Base-by-base conservation (phyloP, 2,329 filamentous ascomycete species). In the Didymella glomerata region DNA sequence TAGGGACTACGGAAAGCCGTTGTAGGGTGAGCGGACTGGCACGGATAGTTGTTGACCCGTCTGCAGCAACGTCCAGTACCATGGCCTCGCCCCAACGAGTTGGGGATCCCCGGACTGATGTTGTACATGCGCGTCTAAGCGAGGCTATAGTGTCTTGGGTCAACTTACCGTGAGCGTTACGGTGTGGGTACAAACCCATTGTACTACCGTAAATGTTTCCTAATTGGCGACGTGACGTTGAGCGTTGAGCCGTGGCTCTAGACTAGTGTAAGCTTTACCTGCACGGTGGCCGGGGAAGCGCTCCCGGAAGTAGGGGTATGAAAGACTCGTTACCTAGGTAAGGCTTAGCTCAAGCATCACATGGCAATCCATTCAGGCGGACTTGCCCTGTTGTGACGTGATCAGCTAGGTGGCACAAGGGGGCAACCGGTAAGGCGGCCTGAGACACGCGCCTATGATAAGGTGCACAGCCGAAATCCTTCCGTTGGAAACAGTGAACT, bases 51-150 rank as follows among this genome's bases (percentile, higher is more conserved):
- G 32, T 50, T 40, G 25, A 32, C 41, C 28, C 20, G 25, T 34
- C 44, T 54, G 45, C 40, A 57, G 38, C 48, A 27, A 45, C 32
- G 27, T 47, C 36, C 42, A 38, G n/a, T 59, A 52, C 45, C 55
- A 45, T 18, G 41, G 45, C 30, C 36, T 50, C 22, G 9, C 28
- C 20, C 53, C 42, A 48, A 41, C 52, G 24, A 32, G 50, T 48
- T 55, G 49, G 60, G 55, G 47, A 48, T 60, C 28, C 48, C 52
- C 48, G 40, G 56, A 36, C n/a, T 50, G 38, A 60, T 64, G 52
- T 55, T 57, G 62, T 45, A 48, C 54, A 56, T 64, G 54, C 59
- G 54, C 55, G 55, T 36, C 34, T 67, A 66, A 64, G 65, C 65
- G 63, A 61, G 47, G 48, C 40, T 44, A 40, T 47, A 54, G 55